Evolutionary conservation across 2,329 filamentous ascomycete species (phyloP).

Genomic region (Aspergillus sp.): DNA sequence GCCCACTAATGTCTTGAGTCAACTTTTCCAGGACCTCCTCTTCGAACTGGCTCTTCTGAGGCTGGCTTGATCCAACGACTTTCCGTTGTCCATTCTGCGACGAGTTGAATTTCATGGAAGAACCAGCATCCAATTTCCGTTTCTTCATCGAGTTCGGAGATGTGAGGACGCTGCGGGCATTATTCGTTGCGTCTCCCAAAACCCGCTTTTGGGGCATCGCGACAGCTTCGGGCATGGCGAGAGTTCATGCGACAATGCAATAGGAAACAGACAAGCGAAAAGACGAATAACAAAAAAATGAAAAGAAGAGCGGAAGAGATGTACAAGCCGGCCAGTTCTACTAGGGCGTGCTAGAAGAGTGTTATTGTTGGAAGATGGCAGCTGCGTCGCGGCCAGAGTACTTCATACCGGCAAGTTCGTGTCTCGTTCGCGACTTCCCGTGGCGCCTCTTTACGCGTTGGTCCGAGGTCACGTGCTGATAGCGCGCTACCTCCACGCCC

Average conservation of each 20-base stretch:
- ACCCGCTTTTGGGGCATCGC: slow-evolving; percentile 67
- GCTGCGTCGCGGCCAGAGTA: slow-evolving; percentile 12
- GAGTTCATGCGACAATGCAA: slow-evolving; percentile 15
- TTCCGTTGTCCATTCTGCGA: slow-evolving; percentile 63
- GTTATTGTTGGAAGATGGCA: background rate
- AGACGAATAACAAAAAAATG: background rate
- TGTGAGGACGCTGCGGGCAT: slow-evolving; percentile 60
- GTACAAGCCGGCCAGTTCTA: background rate
- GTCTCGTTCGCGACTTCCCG: slow-evolving; percentile 20
- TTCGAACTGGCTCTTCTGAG: slow-evolving; percentile 89
- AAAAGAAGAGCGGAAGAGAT: background rate
- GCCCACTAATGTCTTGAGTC: slow-evolving; percentile 83
- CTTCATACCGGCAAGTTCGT: slow-evolving; percentile 15
- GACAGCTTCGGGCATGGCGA: slow-evolving; percentile 41
- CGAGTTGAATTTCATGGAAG: slow-evolving; percentile 54
- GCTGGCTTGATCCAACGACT: slow-evolving; percentile 58
- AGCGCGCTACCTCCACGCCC: background rate
- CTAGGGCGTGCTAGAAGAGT: background rate
- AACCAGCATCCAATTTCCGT: slow-evolving; percentile 67
- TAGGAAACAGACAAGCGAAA: background rate
- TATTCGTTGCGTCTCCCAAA: slow-evolving; percentile 66
- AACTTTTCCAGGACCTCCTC: slow-evolving; percentile 92
- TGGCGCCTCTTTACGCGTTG: slow-evolving; percentile 19
- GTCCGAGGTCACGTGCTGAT: slow-evolving; percentile 1
- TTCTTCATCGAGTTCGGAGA: slow-evolving; percentile 68